These are phyloP conservation scores for Fusarium sp. DNA, from an alignment of 2,329 filamentous ascomycete genomes.

Conservation along the genomic window DNA sequence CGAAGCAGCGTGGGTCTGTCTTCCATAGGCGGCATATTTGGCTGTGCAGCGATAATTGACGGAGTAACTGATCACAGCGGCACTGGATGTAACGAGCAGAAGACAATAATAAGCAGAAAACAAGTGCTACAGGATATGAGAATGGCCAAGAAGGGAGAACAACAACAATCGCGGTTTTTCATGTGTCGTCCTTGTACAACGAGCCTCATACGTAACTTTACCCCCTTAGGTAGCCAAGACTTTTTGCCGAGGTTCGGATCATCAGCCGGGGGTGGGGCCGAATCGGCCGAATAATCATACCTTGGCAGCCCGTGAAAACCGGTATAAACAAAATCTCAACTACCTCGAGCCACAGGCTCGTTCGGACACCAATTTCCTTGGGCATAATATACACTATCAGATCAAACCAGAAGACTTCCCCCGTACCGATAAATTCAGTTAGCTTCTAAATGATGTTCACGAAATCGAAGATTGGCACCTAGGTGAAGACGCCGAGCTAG, in stretches of 20 bases:
- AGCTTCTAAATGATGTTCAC: too few species aligned
- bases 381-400: too few species aligned
- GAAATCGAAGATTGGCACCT: too few species aligned
- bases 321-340: too few species aligned
- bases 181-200: slow-evolving; percentile 18
- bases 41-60: not conserved
- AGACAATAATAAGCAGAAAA: not conserved
- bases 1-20: slow-evolving; percentile 60
- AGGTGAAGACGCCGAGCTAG: too few species aligned
- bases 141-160: slow-evolving; percentile 3
- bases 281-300: slow-evolving; percentile 19
- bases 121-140: not conserved
- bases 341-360: too few species aligned
- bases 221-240: slow-evolving; percentile 18
- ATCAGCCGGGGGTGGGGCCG: slow-evolving; percentile 28
- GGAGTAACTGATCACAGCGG: not conserved
- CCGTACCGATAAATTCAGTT: too few species aligned
- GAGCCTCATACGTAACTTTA: slow-evolving; percentile 23
- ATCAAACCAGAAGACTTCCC: too few species aligned
- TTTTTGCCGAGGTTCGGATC: slow-evolving; percentile 38
- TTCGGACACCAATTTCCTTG: too few species aligned
- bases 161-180: slow-evolving; percentile 25
- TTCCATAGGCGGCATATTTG: slow-evolving; percentile 36
- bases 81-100: not conserved
- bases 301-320: slow-evolving; percentile 17